Percentiles rank a stretch among this genome's conserved stretches.
phyloP scores from a whole-genome alignment of 352 stramenopile genomes.

The Poterioochromonas sp. region DNA sequence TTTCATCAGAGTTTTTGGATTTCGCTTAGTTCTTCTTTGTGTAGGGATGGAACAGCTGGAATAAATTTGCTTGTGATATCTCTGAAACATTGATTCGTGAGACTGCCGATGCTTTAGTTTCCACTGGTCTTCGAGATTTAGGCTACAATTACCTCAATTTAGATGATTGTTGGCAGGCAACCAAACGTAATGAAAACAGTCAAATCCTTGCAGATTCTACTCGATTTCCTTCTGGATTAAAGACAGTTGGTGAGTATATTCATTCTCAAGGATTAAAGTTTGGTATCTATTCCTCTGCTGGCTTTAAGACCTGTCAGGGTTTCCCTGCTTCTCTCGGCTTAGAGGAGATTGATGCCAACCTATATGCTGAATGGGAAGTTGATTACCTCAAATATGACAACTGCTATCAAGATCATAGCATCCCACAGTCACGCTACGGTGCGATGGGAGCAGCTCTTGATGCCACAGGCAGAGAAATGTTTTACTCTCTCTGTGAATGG shows the following conservation, averaged over 20 bases:
- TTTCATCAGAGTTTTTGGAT: too few species aligned
- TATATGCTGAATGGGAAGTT: conserved; percentile 32
- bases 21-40: too few species aligned
- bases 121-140: background rate
- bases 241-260: conserved; percentile 16
- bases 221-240: conserved; percentile 13
- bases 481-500: conserved; percentile 37
- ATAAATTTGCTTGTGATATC: conserved; percentile 43
- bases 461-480: background rate
- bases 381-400: conserved; percentile 38
- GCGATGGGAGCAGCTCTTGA: conserved; percentile 28
- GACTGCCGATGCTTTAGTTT: conserved; percentile 35
- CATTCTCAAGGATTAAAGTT: conserved; percentile 7
- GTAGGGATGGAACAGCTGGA: conserved; percentile 46
- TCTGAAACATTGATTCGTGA: conserved; percentile 42
- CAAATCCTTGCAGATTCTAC: background rate
- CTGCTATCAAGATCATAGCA: conserved; percentile 22
- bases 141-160: conserved; percentile 15
- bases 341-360: background rate
- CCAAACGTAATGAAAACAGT: background rate
- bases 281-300: conserved; percentile 16
- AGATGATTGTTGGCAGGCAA: conserved; percentile 22
- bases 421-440: conserved; percentile 16
- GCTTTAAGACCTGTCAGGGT: conserved; percentile 1
- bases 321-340: background rate